Evolutionary conservation across 345 rosid genomes (phyloP).

Genomic region (Gossypioides kirkii): DNA sequence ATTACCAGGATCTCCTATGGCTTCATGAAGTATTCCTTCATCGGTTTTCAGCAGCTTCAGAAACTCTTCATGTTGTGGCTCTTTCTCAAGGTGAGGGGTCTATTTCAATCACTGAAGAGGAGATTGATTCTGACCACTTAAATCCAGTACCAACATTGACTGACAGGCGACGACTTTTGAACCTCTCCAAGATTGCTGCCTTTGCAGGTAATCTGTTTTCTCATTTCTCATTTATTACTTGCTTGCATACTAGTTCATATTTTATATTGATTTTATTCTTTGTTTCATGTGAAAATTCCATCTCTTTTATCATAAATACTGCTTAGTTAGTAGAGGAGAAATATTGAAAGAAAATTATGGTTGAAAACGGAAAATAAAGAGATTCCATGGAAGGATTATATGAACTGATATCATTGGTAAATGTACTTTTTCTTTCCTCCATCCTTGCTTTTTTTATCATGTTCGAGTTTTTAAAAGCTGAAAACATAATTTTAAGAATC

Average conservation of each 20-base stretch:
- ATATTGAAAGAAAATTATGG: background rate
- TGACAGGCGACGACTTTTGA: slow-evolving; percentile 71
- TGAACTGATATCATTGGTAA: background rate
- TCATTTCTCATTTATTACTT: background rate
- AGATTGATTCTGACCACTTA: slow-evolving; percentile 22
- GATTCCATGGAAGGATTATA: background rate
- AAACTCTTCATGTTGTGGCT: slow-evolving; percentile 73
- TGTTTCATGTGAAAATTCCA: background rate
- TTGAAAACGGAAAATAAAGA: background rate
- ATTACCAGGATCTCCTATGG: slow-evolving; percentile 65
- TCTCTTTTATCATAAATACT: background rate
- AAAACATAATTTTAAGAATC: background rate
- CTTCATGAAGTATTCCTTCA: slow-evolving; percentile 85
- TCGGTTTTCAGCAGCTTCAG: slow-evolving; percentile 81
- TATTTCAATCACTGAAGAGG: slow-evolving; percentile 40
- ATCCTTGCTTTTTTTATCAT: background rate
- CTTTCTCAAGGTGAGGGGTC: slow-evolving; percentile 57
- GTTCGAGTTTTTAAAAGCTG: background rate
- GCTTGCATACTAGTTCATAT: background rate
- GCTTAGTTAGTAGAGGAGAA: background rate
- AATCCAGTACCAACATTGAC: slow-evolving; percentile 40
- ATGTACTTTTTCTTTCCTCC: background rate
- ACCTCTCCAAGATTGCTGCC: slow-evolving; percentile 81
- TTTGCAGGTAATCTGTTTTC: slow-evolving; percentile 52
- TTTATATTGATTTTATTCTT: background rate